Evolutionary conservation across 768 basidiomycete genomes (phyloP), one percentile per base, ranked within the genome.

Genomic region (Brasilioporus rufonigricans): DNA sequence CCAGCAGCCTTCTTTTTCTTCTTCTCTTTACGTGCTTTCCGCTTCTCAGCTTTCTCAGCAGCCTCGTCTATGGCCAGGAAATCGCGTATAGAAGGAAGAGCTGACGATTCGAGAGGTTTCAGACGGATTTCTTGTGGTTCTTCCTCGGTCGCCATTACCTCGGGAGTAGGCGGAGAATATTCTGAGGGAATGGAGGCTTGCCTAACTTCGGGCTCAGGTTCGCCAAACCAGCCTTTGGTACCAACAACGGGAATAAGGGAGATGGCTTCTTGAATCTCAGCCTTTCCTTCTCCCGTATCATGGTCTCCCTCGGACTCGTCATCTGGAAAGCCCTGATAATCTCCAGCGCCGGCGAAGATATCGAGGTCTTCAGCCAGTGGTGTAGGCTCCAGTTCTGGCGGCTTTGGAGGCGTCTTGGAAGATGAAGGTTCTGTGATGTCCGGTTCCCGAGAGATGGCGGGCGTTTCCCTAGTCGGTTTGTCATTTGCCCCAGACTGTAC

Each of bases 301-400:
- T 43, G n/a, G 16, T 65, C 69, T n/a, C 64, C 77, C 13, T 79
- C 77, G 6, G 78, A 77, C 31, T 80, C 80, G 46, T 81, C 81
- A 21, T 76, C 83, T 5, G 73, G 80, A 8, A 89, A 66, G 1
- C 89, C 89, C 48, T 87, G 79, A 65, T 95, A 97, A 46, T 91
- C 91, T 10, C 87, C 93, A 5, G 83, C 90, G 50, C 76, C 93
- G 2, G 84, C 89, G 67, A 97, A 97, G 40, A 97, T 95, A 65
- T 96, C 89, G 39, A 91, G 80, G 49, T 91, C 84, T 19, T 83
- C 84, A n/a, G 75, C 57, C 7, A 74, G 70, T 53, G 67, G 61
- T 6, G 64, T 56, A 6, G 52, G 57, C 31, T 64, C 67, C 0
- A 31, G 56, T 46, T 65, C 60, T 31, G 50, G 53, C 29, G n/a